Evolutionary conservation across 1,284 basidiomycete genomes (phyloP).

Genomic region (Malassezia vespertilionis): DNA sequence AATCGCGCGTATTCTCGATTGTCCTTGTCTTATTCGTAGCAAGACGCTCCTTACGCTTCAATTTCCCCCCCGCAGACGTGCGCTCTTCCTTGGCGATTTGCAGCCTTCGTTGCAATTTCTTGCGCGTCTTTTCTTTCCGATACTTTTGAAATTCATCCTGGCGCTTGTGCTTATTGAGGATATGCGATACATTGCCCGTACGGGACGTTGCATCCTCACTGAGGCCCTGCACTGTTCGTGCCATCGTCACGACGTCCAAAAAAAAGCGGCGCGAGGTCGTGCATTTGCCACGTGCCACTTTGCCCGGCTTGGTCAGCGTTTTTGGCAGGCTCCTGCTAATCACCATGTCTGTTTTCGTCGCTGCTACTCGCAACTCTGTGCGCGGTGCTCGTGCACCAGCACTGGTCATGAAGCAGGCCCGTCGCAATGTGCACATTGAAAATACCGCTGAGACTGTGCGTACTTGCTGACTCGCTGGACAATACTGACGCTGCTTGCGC

Average conservation of each 20-base stretch:
- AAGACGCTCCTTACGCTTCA: constrained; percentile 59
- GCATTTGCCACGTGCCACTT: background rate
- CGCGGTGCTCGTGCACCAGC: constrained; percentile 26
- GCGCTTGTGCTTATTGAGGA: constrained; percentile 48
- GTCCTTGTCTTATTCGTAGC: constrained; percentile 77
- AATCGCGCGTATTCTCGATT: constrained; percentile 83
- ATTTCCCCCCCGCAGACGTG: constrained; percentile 58
- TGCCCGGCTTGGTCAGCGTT: background rate
- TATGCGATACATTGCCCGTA: constrained; percentile 33
- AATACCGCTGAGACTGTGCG: constrained; percentile 44
- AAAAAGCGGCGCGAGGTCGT: background rate
- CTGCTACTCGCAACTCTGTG: constrained; percentile 28
- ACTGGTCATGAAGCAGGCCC: constrained; percentile 6
- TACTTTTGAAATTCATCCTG: constrained; percentile 53
- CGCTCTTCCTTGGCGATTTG: constrained; percentile 50
- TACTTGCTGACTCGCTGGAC: too few species aligned
- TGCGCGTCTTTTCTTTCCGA: constrained; percentile 68
- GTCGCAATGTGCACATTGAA: constrained; percentile 41
- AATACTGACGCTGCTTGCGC: too few species aligned
- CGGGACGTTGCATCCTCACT: background rate
- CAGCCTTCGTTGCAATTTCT: constrained; percentile 68
- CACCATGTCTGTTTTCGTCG: constrained; percentile 32
- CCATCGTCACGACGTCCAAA: background rate
- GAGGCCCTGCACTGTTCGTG: background rate
- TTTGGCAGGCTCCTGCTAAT: background rate